Evolutionary conservation across 441 rosid genomes (phyloP).

Genomic region (Pelargonium australe): DNA sequence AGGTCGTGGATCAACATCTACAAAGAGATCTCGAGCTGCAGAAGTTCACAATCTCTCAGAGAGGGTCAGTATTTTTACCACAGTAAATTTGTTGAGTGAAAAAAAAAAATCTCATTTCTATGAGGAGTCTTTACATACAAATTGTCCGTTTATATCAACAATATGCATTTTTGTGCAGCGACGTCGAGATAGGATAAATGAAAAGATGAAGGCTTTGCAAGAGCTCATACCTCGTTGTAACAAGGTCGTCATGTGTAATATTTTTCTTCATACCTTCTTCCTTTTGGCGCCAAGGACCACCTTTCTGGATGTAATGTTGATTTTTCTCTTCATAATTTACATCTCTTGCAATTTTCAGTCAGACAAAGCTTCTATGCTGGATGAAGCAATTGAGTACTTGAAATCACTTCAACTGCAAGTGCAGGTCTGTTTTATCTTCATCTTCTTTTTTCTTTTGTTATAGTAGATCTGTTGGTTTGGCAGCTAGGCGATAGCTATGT

Average conservation of each 20-base stretch:
- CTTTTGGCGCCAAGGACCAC: neutral
- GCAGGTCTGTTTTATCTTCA: constrained; percentile 39
- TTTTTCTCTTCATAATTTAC: neutral
- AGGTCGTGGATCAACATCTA: constrained; percentile 51
- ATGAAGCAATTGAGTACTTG: constrained; percentile 79
- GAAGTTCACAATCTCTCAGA: constrained; percentile 94
- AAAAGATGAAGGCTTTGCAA: constrained; percentile 77
- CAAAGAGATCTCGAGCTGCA: constrained; percentile 86
- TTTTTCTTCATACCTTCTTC: neutral
- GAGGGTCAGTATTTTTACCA: constrained; percentile 44
- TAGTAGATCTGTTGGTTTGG: neutral
- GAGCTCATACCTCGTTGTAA: constrained; percentile 83
- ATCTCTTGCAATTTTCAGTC: constrained; percentile 37
- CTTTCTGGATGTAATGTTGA: neutral
- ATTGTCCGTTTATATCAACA: neutral
- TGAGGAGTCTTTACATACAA: neutral
- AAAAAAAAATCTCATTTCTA: neutral
- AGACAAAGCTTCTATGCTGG: constrained; percentile 89
- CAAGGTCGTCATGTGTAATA: constrained; percentile 41
- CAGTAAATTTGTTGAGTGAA: neutral
- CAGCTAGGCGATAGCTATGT: too few relatives aligned
- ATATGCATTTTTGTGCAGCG: constrained; percentile 35
- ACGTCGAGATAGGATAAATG: constrained; percentile 80
- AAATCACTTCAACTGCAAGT: constrained; percentile 72
- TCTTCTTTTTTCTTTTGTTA: constrained; percentile 3